phyloP scores from a whole-genome alignment of 2,329 filamentous ascomycete species.

The Monosporascus sp. region DNA sequence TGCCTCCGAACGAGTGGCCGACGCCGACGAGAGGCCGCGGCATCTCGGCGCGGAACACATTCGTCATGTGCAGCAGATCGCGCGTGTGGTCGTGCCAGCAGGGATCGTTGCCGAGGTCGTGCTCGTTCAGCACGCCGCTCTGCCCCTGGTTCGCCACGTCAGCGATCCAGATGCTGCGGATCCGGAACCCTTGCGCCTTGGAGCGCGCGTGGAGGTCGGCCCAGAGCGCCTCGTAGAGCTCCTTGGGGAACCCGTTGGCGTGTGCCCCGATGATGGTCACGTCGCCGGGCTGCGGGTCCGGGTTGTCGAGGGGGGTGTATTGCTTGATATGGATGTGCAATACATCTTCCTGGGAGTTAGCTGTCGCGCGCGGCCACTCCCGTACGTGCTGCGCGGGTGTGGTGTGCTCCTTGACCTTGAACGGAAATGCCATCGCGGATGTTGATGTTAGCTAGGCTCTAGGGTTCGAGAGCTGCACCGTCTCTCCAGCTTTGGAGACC shows the following conservation, averaged over 20 bases:
- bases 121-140: conserved; percentile 73
- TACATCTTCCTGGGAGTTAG: conserved; percentile 67
- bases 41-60: conserved; percentile 74
- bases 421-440: conserved; percentile 35
- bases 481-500: too few relatives aligned
- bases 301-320: conserved; percentile 73
- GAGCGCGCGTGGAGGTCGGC: conserved; percentile 62
- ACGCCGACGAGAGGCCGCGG: conserved; percentile 78
- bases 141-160: conserved; percentile 83
- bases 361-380: conserved; percentile 72
- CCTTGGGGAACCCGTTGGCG: conserved; percentile 93
- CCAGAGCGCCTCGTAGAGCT: conserved; percentile 90
- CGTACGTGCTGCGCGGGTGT: conserved; percentile 74
- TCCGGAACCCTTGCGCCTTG: conserved; percentile 51
- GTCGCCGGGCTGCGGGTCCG: conserved; percentile 63
- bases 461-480: too few relatives aligned
- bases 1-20: conserved; percentile 85
- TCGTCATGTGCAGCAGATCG: conserved; percentile 81
- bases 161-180: conserved; percentile 83
- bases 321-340: conserved; percentile 78
- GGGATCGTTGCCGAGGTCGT: conserved; percentile 76
- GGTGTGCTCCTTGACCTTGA: conserved; percentile 68
- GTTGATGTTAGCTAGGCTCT: too few relatives aligned
- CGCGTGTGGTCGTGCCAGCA: conserved; percentile 82
- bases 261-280: conserved; percentile 83